These are phyloP conservation scores for Thelephora terrestris DNA, from an alignment of 1,284 basidiomycete genomes.

Conservation along the genomic window DNA sequence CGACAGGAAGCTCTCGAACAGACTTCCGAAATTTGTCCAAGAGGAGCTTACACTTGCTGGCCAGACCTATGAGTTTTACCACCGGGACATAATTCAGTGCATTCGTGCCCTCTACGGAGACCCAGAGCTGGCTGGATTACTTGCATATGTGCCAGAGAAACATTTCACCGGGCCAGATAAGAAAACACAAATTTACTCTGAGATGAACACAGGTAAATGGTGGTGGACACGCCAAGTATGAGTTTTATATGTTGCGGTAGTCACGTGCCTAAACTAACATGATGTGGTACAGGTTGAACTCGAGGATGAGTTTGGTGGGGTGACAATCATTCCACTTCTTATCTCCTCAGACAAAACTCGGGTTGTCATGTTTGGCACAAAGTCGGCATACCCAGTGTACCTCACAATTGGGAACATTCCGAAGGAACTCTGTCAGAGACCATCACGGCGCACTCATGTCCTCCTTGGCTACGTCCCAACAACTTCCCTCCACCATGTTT, in stretches of 20 bases:
- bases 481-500: constrained; percentile 19
- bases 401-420: constrained; percentile 33
- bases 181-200: too few relatives aligned
- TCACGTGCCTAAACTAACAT: too few relatives aligned
- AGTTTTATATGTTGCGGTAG: too few relatives aligned
- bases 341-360: too few relatives aligned
- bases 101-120: too few relatives aligned
- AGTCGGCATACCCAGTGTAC: constrained; percentile 31
- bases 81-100: constrained; percentile 15
- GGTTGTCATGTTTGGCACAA: too few relatives aligned
- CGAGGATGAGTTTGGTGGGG: constrained; percentile 15
- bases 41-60: constrained; percentile 15
- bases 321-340: too few relatives aligned
- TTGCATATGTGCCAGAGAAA: constrained; percentile 2
- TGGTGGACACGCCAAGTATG: too few relatives aligned
- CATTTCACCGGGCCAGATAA: too few relatives aligned
- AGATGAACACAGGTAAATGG: too few relatives aligned
- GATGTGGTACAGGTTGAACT: constrained; percentile 14
- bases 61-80: constrained; percentile 18
- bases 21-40: constrained; percentile 12
- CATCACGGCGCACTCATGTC: constrained; percentile 22
- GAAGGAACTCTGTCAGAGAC: constrained; percentile 25
- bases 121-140: constrained; percentile 2
- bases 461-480: constrained; percentile 29
- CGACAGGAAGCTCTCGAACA: constrained; percentile 18